Evolutionary conservation across 2,329 filamentous ascomycete genomes (phyloP), one percentile per base, ranked within the genome.

Genomic region (Xylariaceae sp.): DNA sequence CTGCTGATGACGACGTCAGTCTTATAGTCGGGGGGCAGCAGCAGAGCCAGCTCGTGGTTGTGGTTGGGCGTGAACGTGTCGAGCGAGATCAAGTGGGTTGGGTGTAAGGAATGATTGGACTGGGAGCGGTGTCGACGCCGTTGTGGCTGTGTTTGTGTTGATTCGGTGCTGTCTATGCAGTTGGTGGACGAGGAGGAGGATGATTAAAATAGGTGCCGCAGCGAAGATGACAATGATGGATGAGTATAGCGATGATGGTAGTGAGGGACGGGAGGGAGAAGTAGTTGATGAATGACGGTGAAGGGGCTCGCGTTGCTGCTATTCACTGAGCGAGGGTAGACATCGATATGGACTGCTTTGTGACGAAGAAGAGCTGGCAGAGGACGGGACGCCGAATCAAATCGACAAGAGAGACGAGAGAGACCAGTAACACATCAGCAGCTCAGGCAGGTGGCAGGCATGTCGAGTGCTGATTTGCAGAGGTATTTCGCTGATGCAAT

Each of bases 21-120:
- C 9, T 42, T 42, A 13, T 42, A 10, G 37, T 42, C 37, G 8
- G 37, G 37, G 37, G 47, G 47, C 58, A 53, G 64, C 57, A 39
- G 62, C 62, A 54, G 30, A 57, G 71, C 65, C 61, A 68, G 67
- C 23, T 30, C 23, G 23, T 53, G 63, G 61, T 42, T 11, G 67
- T 67, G 56, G 69, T 68, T 64, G 71, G 70, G 56, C 73, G 72
- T 59, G 73, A 72, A 58, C 74, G 73, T 47, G 73, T 72, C 35
- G 74, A 76, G 39, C 75, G 73, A 50, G 73, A 69, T 62, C 74
- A 68, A 51, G 71, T 68, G 44, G 73, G 69, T 58, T 59, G 61
- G 42, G 49, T 44, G 57, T 49, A 42, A 42, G 37, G 37, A 42
- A 15, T 63, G 57, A 17, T 62, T 54, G 49, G 58, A 48, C 48